phyloP scores from a whole-genome alignment of 306 rosid species.

The Alnus glutinosa region DNA sequence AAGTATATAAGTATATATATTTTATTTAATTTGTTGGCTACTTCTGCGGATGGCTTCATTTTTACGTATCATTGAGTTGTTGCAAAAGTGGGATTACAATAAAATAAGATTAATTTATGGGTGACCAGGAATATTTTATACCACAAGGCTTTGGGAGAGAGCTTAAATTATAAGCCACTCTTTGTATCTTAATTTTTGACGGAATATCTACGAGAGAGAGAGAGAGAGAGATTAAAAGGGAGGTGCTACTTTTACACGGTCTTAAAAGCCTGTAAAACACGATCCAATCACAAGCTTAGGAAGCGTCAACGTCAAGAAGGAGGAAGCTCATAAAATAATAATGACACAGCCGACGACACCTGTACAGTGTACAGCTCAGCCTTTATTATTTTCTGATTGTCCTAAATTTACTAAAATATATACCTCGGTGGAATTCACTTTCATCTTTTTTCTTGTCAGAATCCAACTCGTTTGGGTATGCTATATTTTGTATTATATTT shows the following conservation, averaged over 20 bases:
- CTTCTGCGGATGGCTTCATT: conserved; percentile 25
- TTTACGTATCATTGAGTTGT: conserved; percentile 33
- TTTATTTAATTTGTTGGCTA: not conserved
- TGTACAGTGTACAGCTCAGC: not conserved
- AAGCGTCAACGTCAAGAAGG: conserved; percentile 32
- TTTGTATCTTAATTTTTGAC: conserved; percentile 28
- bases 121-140: conserved; percentile 1
- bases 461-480: no score
- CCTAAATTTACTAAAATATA: not conserved
- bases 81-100: not conserved
- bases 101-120: not conserved
- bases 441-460: no score
- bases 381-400: not conserved
- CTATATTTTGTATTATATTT: no score
- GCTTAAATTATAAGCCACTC: conserved; percentile 36
- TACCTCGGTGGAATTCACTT: no score
- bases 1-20: not conserved
- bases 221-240: conserved; percentile 2
- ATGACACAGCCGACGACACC: not conserved
- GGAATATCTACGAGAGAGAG: conserved; percentile 6
- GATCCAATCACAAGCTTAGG: conserved; percentile 19
- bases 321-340: not conserved
- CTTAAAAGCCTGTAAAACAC: conserved; percentile 21
- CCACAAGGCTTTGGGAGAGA: conserved; percentile 17
- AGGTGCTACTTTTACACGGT: conserved; percentile 9